These are phyloP conservation scores for Penicillium coprophilum DNA, from an alignment of 495 filamentous ascomycete genomes.

Conservation along the genomic window DNA sequence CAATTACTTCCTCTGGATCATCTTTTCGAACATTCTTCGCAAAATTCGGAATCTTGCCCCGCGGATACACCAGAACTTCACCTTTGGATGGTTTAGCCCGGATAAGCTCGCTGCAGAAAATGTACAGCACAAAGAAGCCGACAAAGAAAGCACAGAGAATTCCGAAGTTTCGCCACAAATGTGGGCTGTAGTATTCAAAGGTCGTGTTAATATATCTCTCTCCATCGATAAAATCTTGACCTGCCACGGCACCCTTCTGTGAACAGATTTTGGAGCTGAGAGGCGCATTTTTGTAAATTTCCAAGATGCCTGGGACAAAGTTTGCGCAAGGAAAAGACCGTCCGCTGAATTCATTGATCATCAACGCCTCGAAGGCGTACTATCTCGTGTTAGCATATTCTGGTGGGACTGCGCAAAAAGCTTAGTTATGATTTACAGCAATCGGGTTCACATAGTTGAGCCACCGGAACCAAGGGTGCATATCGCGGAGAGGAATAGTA, in stretches of 20 bases:
- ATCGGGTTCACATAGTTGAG: slow-evolving; percentile 85
- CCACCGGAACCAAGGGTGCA: slow-evolving; percentile 86
- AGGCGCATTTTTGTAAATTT: slow-evolving; percentile 50
- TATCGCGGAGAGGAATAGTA: slow-evolving; percentile 67
- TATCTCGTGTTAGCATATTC: slow-evolving; percentile 9
- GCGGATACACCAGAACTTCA: slow-evolving; percentile 83
- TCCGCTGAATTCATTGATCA: slow-evolving; percentile 84
- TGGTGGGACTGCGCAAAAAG: background rate
- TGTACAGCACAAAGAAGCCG: slow-evolving; percentile 64
- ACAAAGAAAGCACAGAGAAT: slow-evolving; percentile 75
- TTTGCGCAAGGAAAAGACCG: slow-evolving; percentile 62
- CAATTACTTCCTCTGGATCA: slow-evolving; percentile 33
- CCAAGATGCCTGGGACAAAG: slow-evolving; percentile 55
- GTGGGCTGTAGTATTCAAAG: slow-evolving; percentile 57
- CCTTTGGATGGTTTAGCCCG: slow-evolving; percentile 79
- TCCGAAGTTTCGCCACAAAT: slow-evolving; percentile 82
- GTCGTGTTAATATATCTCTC: slow-evolving; percentile 64
- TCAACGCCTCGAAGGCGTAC: slow-evolving; percentile 83
- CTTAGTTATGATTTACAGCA: slow-evolving; percentile 36
- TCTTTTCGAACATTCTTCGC: slow-evolving; percentile 47
- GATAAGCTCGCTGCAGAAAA: slow-evolving; percentile 71
- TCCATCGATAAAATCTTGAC: slow-evolving; percentile 57
- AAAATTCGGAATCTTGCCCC: slow-evolving; percentile 66
- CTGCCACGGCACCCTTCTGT: slow-evolving; percentile 60
- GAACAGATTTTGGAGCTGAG: slow-evolving; percentile 54